phyloP scores from a whole-genome alignment of 495 filamentous ascomycete genomes.

The Daldinia bambusicola region DNA sequence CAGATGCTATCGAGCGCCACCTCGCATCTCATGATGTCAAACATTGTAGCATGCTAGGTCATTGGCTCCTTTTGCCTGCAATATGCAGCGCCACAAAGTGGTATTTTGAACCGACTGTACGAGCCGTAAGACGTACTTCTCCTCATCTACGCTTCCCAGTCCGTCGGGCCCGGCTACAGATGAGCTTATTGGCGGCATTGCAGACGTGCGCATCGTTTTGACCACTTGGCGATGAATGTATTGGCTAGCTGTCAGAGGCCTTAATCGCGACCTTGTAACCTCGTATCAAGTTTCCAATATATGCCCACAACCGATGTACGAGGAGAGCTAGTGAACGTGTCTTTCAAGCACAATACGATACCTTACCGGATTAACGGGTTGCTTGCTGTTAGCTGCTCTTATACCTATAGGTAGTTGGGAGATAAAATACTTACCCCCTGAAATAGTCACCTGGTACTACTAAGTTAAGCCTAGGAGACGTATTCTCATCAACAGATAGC shows the following conservation, averaged over 20 bases:
- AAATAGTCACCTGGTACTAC: slow-evolving; percentile 10
- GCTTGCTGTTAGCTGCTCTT: slow-evolving; percentile 24
- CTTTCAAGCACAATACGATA: slow-evolving; percentile 18
- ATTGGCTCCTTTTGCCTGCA: slow-evolving; percentile 30
- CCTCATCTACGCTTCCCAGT: slow-evolving; percentile 31
- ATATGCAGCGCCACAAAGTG: slow-evolving; percentile 37
- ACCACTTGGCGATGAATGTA: slow-evolving; percentile 33
- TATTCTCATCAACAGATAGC: slow-evolving; percentile 4
- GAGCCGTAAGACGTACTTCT: slow-evolving; percentile 19
- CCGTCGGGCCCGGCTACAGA: slow-evolving; percentile 30
- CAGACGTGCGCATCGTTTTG: slow-evolving; percentile 24
- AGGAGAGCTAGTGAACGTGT: slow-evolving; percentile 16
- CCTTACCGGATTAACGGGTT: slow-evolving; percentile 12
- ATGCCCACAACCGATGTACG: slow-evolving; percentile 42
- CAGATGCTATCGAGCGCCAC: slow-evolving; percentile 35
- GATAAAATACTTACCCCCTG: slow-evolving; percentile 2
- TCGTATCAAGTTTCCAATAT: slow-evolving; percentile 45
- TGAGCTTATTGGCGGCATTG: slow-evolving; percentile 31
- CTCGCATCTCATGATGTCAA: slow-evolving; percentile 35
- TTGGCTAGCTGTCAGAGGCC: slow-evolving; percentile 31
- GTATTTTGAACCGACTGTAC: slow-evolving; percentile 31
- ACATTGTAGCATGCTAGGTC: slow-evolving; percentile 6
- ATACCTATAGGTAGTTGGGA: slow-evolving; percentile 5
- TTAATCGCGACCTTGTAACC: slow-evolving; percentile 33
- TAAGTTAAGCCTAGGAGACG: neutral